These are phyloP conservation scores for Fusarium sp. DNA, from an alignment of 2,329 filamentous ascomycete genomes.

Conservation along the genomic window DNA sequence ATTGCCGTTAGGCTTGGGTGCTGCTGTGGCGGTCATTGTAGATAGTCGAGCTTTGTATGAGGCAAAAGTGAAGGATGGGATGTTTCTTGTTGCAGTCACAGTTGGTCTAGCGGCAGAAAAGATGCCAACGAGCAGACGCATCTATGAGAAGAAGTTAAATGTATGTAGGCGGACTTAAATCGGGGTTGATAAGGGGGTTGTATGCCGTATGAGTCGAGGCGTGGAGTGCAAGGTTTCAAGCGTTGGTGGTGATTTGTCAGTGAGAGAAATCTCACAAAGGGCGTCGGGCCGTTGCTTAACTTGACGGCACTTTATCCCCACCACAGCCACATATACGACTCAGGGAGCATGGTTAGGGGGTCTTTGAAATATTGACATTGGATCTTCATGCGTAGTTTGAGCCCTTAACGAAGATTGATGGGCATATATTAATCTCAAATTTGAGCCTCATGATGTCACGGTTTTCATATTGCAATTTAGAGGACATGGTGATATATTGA, in stretches of 20 bases:
- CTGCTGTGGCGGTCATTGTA: slow-evolving; percentile 47
- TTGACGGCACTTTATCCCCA: slow-evolving; percentile 35
- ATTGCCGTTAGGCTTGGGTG: slow-evolving; percentile 50
- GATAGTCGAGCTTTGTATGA: slow-evolving; percentile 24
- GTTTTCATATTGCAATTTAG: not conserved
- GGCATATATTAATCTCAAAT: not conserved
- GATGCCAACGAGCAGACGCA: slow-evolving; percentile 34
- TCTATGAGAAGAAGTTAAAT: slow-evolving; percentile 27
- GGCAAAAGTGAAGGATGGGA: slow-evolving; percentile 18
- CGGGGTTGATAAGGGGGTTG: slow-evolving; percentile 6
- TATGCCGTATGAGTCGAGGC: slow-evolving; percentile 43
- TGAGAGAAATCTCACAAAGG: slow-evolving; percentile 23
- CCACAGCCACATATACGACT: slow-evolving; percentile 3
- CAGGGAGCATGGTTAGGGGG: not conserved
- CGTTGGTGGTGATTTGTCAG: slow-evolving; percentile 48
- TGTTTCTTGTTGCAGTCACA: slow-evolving; percentile 23
- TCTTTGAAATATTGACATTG: not conserved
- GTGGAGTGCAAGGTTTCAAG: slow-evolving; percentile 20
- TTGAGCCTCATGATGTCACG: not conserved
- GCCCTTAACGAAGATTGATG: not conserved
- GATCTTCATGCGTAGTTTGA: not conserved
- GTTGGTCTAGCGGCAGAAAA: slow-evolving; percentile 37
- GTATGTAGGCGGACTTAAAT: slow-evolving; percentile 10
- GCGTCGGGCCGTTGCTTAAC: slow-evolving; percentile 38
- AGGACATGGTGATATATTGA: not conserved